phyloP scores from a whole-genome alignment of 345 rosid genomes.

The Durio zibethinus region DNA sequence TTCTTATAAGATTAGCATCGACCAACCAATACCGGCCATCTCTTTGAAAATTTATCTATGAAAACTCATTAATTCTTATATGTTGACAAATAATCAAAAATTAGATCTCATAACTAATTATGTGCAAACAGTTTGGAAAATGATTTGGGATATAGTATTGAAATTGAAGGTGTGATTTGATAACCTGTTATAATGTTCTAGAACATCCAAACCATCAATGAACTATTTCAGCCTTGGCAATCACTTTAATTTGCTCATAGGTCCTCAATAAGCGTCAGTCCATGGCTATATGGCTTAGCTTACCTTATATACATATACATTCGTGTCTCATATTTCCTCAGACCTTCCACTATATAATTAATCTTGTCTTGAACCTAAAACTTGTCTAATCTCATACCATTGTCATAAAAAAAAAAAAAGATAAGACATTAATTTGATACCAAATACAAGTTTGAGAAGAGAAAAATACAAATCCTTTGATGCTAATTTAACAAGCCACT shows the following conservation, averaged over 20 bases:
- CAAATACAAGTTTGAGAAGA: not conserved
- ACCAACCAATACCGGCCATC: not conserved
- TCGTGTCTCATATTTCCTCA: not conserved
- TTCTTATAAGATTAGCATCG: no score
- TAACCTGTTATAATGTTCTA: no score
- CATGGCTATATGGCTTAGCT: no score
- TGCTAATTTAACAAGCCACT: not conserved
- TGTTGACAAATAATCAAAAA: no score
- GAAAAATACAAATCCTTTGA: not conserved
- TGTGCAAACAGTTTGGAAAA: no score
- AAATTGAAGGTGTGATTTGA: no score
- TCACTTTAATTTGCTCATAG: no score
- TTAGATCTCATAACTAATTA: no score
- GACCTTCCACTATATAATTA: not conserved
- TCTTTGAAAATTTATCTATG: not conserved
- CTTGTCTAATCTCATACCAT: not conserved
- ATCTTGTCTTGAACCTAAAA: not conserved
- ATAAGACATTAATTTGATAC: not conserved
- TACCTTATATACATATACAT: not conserved
- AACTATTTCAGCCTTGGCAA: not conserved
- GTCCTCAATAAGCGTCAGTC: no score
- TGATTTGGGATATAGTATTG: no score
- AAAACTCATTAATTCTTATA: no score
- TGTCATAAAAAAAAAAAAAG: not conserved
- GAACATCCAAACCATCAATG: not conserved